Evolutionary conservation across 768 basidiomycete species (phyloP).

Genomic region (Macrolepiota dolichaula): DNA sequence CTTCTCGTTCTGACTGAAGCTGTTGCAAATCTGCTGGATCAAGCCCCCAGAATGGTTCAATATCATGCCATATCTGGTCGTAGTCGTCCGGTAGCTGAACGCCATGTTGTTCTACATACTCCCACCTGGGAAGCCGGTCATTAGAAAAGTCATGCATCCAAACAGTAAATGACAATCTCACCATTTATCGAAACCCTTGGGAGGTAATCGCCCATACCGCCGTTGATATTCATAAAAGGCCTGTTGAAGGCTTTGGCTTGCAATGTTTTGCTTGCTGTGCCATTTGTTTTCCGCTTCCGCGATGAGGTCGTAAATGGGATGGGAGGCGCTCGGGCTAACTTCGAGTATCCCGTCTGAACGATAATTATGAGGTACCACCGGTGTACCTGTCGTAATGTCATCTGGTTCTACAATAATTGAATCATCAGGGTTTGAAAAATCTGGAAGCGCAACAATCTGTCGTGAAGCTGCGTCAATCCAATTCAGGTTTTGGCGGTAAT

Average conservation of each 20-base stretch:
- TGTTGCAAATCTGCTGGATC: conserved; percentile 26
- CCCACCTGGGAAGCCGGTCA: conserved; percentile 32
- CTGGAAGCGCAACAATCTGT: not conserved
- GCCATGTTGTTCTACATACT: conserved; percentile 38
- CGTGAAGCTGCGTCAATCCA: not conserved
- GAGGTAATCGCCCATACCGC: conserved; percentile 73
- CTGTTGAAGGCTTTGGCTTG: conserved; percentile 72
- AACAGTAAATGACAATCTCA: conserved; percentile 32
- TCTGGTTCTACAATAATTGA: not conserved
- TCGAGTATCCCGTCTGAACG: conserved; percentile 37
- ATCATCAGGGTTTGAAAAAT: not conserved
- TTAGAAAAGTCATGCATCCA: not conserved
- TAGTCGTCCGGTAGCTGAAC: conserved; percentile 54
- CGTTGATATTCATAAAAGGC: conserved; percentile 77
- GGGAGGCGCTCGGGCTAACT: conserved; percentile 38
- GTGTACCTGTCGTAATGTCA: not conserved
- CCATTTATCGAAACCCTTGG: conserved; percentile 85
- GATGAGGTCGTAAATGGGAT: conserved; percentile 82
- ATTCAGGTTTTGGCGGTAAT: not conserved
- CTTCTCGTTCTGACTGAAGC: conserved; percentile 26
- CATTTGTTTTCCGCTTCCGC: conserved; percentile 67
- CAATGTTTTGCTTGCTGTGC: conserved; percentile 51
- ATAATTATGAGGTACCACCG: conserved; percentile 25
- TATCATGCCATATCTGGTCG: conserved; percentile 42
- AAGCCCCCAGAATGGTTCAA: conserved; percentile 43